Base-by-base conservation (phyloP, 2,329 filamentous ascomycete genomes). In the Alternaria triticimaculans region DNA sequence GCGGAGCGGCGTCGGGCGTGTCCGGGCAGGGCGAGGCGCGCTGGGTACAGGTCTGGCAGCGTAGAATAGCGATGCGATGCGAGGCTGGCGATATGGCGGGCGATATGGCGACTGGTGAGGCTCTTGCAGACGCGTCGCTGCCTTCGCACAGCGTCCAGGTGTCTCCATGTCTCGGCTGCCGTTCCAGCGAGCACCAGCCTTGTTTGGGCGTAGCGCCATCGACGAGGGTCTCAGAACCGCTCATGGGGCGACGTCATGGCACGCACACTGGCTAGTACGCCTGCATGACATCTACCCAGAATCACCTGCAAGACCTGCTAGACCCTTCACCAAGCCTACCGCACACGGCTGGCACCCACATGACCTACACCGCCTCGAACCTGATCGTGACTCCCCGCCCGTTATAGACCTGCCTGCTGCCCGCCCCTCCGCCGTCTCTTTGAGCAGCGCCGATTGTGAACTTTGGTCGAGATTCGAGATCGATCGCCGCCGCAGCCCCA, bases 311-410 rank as follows among this genome's bases (percentile, higher is more conserved):
- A 55, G 23, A 48, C 60, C 21, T 55, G 28, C 48, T 37, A 44
- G 46, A 50, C 50, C 61, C 49, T 60, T 55, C 48, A 51, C 46
- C 63, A n/a, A 49, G 63, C 59, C 63, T n/a, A 53, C 51, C 30
- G 23, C 41, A 53, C 25, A n/a, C 53, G 20, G 33, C 54, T 48
- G 43, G 43, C 41, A 23, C 15, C 33, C 65, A 63, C 63, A 67
- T 70, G 67, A 68, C 67, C 66, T 66, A 63, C 67, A 70, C 67
- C 65, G 67, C 67, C 58, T 57, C 60, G 37, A 46, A n/a, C 45
- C 20, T 14, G 44, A 48, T 33, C 45, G 28, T 48, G 48, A 49
- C 43, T 18, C 11, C 25, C 58, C 56, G 46, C 25, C 63, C 30
- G 21, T 54, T 45, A 23, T 58, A 41, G 25, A n/a, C 37, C 51